Conservation (phyloP, 2,329 filamentous ascomycete genomes). For the Ascomycota sp. region DNA sequence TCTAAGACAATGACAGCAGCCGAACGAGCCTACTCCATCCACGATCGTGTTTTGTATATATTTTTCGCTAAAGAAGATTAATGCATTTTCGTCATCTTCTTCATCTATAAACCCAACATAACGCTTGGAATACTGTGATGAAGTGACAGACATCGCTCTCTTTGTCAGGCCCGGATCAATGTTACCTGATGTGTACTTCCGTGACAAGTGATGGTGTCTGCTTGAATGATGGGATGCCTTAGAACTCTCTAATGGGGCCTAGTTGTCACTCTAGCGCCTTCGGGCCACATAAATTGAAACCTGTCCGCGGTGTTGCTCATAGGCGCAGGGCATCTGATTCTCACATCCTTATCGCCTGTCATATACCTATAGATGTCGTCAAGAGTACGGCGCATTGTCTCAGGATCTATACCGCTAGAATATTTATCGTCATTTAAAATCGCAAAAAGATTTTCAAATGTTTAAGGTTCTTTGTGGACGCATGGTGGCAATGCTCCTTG, state of each 20-base stretch:
- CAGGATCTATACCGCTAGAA: not conserved
- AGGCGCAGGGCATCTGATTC: not conserved
- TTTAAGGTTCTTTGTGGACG: no score
- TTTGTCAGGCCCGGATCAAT: not conserved
- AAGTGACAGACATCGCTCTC: constrained; percentile 1
- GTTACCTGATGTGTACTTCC: constrained; percentile 1
- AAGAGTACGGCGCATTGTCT: not conserved
- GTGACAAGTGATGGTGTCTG: not conserved
- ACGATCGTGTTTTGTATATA: no score
- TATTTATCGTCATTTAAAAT: not conserved
- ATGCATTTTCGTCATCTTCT: not conserved
- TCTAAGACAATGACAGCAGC: no score
- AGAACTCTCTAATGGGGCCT: not conserved
- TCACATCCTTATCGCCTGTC: not conserved
- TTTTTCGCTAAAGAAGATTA: no score
- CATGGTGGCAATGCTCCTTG: no score
- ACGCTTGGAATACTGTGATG: constrained; percentile 1
- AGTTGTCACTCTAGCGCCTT: not conserved
- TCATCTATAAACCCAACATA: not conserved
- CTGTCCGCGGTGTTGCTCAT: not conserved
- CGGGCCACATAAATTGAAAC: not conserved
- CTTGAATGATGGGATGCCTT: not conserved
- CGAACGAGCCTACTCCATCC: no score
- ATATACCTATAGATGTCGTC: not conserved
- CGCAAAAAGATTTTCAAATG: not conserved